These are phyloP conservation scores for Aureobasidium musti DNA, from an alignment of 2,329 filamentous ascomycete genomes.

Conservation along the genomic window DNA sequence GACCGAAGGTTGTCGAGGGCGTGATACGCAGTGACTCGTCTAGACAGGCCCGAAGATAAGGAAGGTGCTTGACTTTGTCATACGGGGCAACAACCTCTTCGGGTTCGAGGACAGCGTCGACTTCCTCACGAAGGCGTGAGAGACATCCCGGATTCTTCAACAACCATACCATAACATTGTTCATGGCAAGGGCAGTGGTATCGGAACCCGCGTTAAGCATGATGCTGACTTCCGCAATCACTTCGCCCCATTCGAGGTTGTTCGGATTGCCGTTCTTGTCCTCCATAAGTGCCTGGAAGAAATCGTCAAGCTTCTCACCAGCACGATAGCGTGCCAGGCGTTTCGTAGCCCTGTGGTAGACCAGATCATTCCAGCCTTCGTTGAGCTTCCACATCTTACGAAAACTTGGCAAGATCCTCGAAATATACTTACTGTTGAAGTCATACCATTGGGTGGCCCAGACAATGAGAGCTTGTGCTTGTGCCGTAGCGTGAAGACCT, in stretches of 20 bases:
- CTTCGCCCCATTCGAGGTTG: conserved; percentile 59
- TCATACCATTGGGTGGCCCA: conserved; percentile 56
- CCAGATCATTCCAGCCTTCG: conserved; percentile 50
- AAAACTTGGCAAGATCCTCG: conserved; percentile 52
- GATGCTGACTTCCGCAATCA: conserved; percentile 58
- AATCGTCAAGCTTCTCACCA: conserved; percentile 61
- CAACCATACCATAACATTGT: conserved; percentile 57
- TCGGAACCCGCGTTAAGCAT: conserved; percentile 57
- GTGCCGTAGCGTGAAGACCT: conserved; percentile 55
- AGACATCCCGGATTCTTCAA: conserved; percentile 51
- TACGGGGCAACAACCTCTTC: neutral
- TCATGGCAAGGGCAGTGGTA: conserved; percentile 57
- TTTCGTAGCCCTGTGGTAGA: conserved; percentile 49
- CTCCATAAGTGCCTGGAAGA: conserved; percentile 60
- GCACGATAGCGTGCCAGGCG: conserved; percentile 51
- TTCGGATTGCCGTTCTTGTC: conserved; percentile 50
- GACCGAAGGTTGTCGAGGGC: conserved; percentile 49
- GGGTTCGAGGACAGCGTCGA: conserved; percentile 49
- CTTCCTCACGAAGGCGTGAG: conserved; percentile 48
- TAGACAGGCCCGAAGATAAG: conserved; percentile 56
- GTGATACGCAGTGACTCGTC: conserved; percentile 54
- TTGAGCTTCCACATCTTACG: conserved; percentile 46
- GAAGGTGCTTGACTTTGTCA: conserved; percentile 52
- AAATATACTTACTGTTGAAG: conserved; percentile 54
- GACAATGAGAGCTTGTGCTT: conserved; percentile 54